These are phyloP conservation scores for Paecilomyces fulvus DNA, from an alignment of 2,329 filamentous ascomycete species.

Conservation along the genomic window DNA sequence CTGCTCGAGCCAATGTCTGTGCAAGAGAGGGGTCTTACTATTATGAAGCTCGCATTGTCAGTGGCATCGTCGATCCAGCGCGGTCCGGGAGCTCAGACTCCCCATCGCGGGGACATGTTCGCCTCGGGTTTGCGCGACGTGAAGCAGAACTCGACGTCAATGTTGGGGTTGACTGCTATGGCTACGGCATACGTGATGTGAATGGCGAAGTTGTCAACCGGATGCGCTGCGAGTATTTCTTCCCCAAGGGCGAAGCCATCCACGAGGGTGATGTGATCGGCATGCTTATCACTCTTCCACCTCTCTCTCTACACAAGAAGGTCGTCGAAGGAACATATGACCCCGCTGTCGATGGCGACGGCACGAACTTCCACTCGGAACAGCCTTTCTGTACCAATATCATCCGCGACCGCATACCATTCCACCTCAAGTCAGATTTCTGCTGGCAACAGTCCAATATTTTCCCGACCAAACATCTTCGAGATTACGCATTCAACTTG, in stretches of 20 bases:
- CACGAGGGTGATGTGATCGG: slow-evolving; percentile 90
- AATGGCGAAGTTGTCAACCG: slow-evolving; percentile 87
- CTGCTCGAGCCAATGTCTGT: slow-evolving; percentile 82
- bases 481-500: slow-evolving; percentile 51
- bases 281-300: slow-evolving; percentile 82
- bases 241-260: slow-evolving; percentile 68
- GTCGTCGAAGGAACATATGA: slow-evolving; percentile 83
- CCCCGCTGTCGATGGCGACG: slow-evolving; percentile 60
- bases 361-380: slow-evolving; percentile 15
- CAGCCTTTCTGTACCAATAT: slow-evolving; percentile 64
- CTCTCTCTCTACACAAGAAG: slow-evolving; percentile 76
- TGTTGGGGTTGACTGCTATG: slow-evolving; percentile 88
- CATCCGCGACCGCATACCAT: slow-evolving; percentile 88
- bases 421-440: slow-evolving; percentile 84
- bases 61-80: slow-evolving; percentile 45
- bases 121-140: slow-evolving; percentile 39
- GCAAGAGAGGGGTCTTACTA: slow-evolving; percentile 85
- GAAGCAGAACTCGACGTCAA: slow-evolving; percentile 42
- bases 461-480: slow-evolving; percentile 76
- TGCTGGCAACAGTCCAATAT: slow-evolving; percentile 66
- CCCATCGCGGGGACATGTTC: slow-evolving; percentile 37
- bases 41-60: slow-evolving; percentile 85
- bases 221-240: slow-evolving; percentile 87
- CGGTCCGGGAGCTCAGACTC: slow-evolving; percentile 11
- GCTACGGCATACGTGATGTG: slow-evolving; percentile 85